Percentiles rank a stretch among this genome's conserved stretches.
These are phyloP conservation scores for Digitaria exilis DNA, from an alignment of 202 grass and related monocot species.

Conservation along the genomic window DNA sequence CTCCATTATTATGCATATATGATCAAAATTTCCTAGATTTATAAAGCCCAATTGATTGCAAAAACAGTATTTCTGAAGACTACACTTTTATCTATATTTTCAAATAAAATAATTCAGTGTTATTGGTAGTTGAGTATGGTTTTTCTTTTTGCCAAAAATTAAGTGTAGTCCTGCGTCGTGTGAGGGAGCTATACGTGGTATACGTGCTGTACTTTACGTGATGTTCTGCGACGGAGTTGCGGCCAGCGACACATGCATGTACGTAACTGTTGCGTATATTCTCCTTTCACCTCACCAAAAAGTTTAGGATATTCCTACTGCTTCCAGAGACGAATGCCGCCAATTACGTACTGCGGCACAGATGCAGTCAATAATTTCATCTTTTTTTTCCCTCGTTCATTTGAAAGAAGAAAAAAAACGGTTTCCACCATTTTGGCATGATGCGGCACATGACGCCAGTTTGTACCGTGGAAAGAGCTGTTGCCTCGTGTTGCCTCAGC, in stretches of 20 bases:
- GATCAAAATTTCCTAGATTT: too few species aligned
- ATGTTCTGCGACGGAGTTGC: neutral
- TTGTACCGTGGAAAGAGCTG: neutral
- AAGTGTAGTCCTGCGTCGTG: too few species aligned
- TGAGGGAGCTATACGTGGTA: too few species aligned
- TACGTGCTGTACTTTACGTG: neutral
- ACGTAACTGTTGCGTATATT: conserved; percentile 8
- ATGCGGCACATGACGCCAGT: conserved; percentile 3
- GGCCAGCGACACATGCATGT: neutral
- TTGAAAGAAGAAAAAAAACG: neutral
- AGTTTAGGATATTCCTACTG: conserved; percentile 32
- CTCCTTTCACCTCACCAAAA: conserved; percentile 29
- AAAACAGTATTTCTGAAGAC: too few species aligned
- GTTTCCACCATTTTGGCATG: neutral
- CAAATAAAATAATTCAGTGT: too few species aligned
- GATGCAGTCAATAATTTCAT: conserved; percentile 11
- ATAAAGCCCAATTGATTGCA: too few species aligned
- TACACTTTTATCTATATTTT: too few species aligned
- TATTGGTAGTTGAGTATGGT: too few species aligned
- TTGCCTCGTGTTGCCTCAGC: neutral
- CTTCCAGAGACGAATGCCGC: neutral
- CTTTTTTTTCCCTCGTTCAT: neutral
- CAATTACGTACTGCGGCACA: neutral
- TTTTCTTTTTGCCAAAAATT: neutral
- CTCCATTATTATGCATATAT: too few species aligned